Conservation (phyloP, 805 yeast species). For the Millerago galiae region DNA sequence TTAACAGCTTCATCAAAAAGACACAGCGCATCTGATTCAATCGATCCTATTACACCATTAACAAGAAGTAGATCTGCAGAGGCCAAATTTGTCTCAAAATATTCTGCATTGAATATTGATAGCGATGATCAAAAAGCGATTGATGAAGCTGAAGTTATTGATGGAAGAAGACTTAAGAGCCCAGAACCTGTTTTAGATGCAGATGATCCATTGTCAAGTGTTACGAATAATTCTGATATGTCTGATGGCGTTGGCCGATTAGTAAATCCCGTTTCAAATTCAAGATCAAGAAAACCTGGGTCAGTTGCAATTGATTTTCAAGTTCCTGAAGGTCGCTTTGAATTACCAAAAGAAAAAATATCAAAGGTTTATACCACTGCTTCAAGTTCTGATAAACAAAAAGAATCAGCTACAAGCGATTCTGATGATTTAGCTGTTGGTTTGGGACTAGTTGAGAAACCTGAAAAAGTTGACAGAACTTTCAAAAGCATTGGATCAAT, state of each 20-base stretch:
- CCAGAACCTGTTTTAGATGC: conserved; percentile 7
- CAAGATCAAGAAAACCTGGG: background rate
- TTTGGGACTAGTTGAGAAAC: conserved; percentile 18
- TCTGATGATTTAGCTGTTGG: conserved; percentile 24
- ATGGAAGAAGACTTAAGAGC: conserved; percentile 3
- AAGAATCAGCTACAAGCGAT: conserved; percentile 17
- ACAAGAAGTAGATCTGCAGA: background rate
- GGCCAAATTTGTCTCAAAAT: background rate
- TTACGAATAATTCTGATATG: background rate
- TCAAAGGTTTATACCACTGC: background rate
- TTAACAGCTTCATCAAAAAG: conserved; percentile 11
- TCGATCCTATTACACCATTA: background rate
- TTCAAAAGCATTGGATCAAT: background rate
- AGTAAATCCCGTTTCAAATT: conserved; percentile 1
- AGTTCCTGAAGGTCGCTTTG: conserved; percentile 22
- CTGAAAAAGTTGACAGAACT: background rate
- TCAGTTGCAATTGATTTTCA: conserved; percentile 7
- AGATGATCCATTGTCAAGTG: conserved; percentile 14
- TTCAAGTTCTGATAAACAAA: conserved; percentile 17
- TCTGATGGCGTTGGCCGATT: conserved; percentile 11
- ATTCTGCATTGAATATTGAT: conserved; percentile 2
- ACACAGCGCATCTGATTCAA: background rate
- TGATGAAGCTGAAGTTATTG: conserved; percentile 4
- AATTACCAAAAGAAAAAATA: conserved; percentile 6
- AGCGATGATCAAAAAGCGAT: conserved; percentile 1